Evolutionary conservation across 441 rosid genomes (phyloP), one percentile per base, ranked within the genome.

Genomic region (Francoa sonchifolia): DNA sequence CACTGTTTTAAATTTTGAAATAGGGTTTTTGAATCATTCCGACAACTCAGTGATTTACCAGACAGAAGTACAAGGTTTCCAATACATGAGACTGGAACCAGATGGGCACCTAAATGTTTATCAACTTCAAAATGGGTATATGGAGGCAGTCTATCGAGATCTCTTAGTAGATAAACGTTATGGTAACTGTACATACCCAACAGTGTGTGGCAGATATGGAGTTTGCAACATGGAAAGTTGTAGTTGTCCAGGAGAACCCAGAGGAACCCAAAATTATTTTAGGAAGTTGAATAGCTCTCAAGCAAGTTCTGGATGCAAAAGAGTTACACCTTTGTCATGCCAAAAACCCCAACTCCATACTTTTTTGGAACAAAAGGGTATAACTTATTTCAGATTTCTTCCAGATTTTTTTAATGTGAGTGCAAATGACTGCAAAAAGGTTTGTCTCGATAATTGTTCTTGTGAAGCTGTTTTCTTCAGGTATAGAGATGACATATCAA

Each of bases 141-240:
- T 2, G 6, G 6, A 3, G 6, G n/a, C 18, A 5, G 3, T 13
- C 0, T 8, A n/a, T 18, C 8, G 9, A 6, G 47, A 58, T 14
- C 14, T 55, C 6, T 22, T 55, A 8, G 33, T 19, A 5, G 37
- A 17, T 11, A 1, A 42, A 5, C 5, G n/a, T 11, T 7, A 33
- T 5, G 45, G 39, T 0, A 10, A 40, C 37, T 58, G 55, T 29
- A 16, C 7, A n/a, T 49, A 58, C 25, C 61, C 48, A 0, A 8
- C 36, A 1, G 42, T 40, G 5, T 54, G 65, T 23, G 69, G 55
- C 19, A 30, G n/a, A 8, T 50, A 41, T 18, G 52, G 58, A 18
- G 26, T 55, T 19, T 63, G 64, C 56, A 34, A 42, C 4, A 5
- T 44, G 15, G 47, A 42, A 9, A n/a, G 16, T 4, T 63, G 61